Evolutionary conservation across 768 basidiomycete genomes (phyloP), one percentile per base, ranked within the genome.

Genomic region (Scleroderma bovista): DNA sequence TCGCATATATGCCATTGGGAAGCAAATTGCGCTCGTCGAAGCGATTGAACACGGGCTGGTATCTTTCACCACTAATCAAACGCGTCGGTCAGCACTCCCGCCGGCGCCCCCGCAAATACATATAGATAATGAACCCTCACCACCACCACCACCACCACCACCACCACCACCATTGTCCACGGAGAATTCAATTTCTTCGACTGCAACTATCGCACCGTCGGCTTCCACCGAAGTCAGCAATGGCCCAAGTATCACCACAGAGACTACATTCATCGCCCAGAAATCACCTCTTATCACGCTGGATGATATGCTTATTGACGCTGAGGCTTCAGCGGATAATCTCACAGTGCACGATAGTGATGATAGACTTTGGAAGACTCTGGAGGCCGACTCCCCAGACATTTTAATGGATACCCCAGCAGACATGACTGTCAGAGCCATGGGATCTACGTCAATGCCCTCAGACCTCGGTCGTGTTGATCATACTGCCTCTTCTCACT

Each of bases 331-430:
- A 0, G 38, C 49, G 15, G 40, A 47, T 11, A 62, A 57, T 0
- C 50, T 69, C 10, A 50, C 57, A 11, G 61, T 62, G 38, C 59
- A 56, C 24, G 69, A 66, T 33, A 73, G 70, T 46, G 80, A 81
- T 40, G 76, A 75, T 17, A 69, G 67, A 10, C 70, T 75, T 31
- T 82, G 79, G 75, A 70, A 68, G 40, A 64, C 64, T 15, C 55
- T 79, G 45, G 72, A 73, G n/a, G 75, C 46, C 34, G 54, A 54
- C 29, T 47, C 44, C 34, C 62, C 58, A 17, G 53, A 57, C 24
- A 50, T 58, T 32, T n/a, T 56, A 11, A 32, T 48, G 19, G 51
- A 61, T 15, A 51, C 61, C 23, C 49, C 57, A 34, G 7, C 51
- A 8, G 41, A 57, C 20, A 51, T 42, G 34, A 44, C 53, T 37